phyloP scores from a whole-genome alignment of 2,329 filamentous ascomycete species.

The Monosporascus sp. region DNA sequence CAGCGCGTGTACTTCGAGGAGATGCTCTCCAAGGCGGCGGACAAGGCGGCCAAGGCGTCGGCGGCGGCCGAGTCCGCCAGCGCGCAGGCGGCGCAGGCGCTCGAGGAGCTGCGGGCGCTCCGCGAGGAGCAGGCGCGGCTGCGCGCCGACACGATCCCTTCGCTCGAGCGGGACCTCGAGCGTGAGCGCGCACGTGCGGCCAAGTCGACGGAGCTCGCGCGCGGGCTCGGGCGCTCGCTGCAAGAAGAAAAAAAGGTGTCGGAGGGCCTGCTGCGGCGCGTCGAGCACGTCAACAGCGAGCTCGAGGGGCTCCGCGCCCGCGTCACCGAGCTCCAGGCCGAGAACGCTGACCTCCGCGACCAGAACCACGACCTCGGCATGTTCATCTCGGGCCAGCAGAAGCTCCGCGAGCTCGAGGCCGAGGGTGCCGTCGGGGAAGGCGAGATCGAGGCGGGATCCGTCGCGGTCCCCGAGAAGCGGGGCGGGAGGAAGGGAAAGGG shows the following conservation, averaged over 20 bases:
- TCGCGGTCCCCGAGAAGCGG: conserved; percentile 57
- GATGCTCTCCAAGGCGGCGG: conserved; percentile 78
- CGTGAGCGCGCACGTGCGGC: conserved; percentile 64
- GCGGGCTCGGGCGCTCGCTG: conserved; percentile 68
- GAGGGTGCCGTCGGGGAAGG: conserved; percentile 56
- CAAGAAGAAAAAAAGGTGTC: conserved; percentile 85
- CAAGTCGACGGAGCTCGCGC: conserved; percentile 71
- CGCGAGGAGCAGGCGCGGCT: conserved; percentile 50
- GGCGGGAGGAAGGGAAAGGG: conserved; percentile 46
- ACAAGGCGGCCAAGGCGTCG: conserved; percentile 77
- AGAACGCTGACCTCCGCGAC: conserved; percentile 73
- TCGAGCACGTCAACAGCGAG: conserved; percentile 67
- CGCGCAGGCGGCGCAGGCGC: conserved; percentile 42
- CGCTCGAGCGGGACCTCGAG: conserved; percentile 67
- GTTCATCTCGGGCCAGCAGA: conserved; percentile 81
- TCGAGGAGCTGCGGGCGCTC: conserved; percentile 47
- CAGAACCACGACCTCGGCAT: conserved; percentile 84
- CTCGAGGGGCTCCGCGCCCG: conserved; percentile 53
- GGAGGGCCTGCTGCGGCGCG: conserved; percentile 75
- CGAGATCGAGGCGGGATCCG: conserved; percentile 70
- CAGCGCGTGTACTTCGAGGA: conserved; percentile 94
- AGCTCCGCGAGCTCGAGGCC: conserved; percentile 65
- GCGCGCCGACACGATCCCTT: conserved; percentile 52
- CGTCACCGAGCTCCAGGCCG: conserved; percentile 49
- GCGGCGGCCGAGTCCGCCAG: conserved; percentile 61